A percentile compares a stretch with the other conserved stretches of the same genome.
Evolutionary conservation across 2,329 filamentous ascomycete species (phyloP).

Genomic region (Neonectria faginata): DNA sequence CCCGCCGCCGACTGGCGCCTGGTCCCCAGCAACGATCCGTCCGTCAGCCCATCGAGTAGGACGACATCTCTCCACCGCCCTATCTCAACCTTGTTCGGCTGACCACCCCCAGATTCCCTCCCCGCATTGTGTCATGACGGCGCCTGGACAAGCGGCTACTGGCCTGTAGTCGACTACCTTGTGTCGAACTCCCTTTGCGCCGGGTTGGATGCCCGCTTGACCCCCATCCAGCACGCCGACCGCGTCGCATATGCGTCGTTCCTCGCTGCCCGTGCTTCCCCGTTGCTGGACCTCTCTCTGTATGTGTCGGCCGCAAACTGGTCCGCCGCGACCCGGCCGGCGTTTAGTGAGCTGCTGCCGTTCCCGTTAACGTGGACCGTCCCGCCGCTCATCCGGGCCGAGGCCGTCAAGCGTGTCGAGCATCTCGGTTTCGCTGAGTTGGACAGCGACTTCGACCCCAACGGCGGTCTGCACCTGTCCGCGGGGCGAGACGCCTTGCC

Average conservation of each 20-base stretch:
- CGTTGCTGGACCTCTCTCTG: conserved; percentile 85
- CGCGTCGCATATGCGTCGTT: conserved; percentile 71
- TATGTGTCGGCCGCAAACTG: conserved; percentile 95
- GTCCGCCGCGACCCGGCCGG: conserved; percentile 78
- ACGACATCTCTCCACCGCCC: conserved; percentile 38
- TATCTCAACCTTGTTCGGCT: conserved; percentile 37
- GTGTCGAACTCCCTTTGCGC: conserved; percentile 50
- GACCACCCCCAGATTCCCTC: conserved; percentile 60
- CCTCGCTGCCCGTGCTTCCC: conserved; percentile 78
- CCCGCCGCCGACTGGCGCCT: conserved; percentile 73
- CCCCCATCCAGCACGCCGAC: conserved; percentile 58
- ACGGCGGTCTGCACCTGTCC: conserved; percentile 51
- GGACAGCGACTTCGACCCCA: conserved; percentile 67
- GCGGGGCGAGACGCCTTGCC: conserved; percentile 54
- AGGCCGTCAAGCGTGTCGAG: conserved; percentile 76
- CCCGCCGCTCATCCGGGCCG: conserved; percentile 77
- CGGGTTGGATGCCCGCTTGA: conserved; percentile 56
- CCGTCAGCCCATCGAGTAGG: conserved; percentile 77
- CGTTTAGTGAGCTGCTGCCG: conserved; percentile 82
- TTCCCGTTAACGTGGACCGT: conserved; percentile 92
- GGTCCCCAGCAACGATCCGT: conserved; percentile 78
- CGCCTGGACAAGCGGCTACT: conserved; percentile 70
- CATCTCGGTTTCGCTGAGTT: conserved; percentile 76
- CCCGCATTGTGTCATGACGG: conserved; percentile 65
- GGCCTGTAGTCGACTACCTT: conserved; percentile 70